These are phyloP conservation scores for Cronartium quercuum DNA, from an alignment of 1,284 basidiomycete genomes.

Conservation along the genomic window DNA sequence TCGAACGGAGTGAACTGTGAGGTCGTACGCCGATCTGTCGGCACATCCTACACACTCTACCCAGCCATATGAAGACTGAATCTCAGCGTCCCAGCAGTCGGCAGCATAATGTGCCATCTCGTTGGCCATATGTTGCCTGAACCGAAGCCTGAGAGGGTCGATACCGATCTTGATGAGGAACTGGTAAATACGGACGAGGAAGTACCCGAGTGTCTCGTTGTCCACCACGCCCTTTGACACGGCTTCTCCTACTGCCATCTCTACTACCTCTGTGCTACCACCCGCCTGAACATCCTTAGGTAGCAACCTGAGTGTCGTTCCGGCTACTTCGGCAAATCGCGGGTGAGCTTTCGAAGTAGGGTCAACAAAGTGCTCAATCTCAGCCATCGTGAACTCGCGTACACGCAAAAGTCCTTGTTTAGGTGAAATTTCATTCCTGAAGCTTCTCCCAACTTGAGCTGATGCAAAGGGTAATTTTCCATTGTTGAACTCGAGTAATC, in stretches of 20 bases:
- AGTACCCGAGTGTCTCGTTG: constrained; percentile 96
- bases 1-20: constrained; percentile 57
- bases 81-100: constrained; percentile 99
- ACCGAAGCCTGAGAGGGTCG: constrained; percentile 73
- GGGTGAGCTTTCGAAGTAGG: constrained; percentile 84
- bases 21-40: constrained; percentile 91
- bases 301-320: constrained; percentile 69
- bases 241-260: constrained; percentile 79
- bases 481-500: constrained; percentile 97
- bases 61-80: constrained; percentile 91
- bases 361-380: constrained; percentile 98
- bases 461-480: constrained; percentile 92
- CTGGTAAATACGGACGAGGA: constrained; percentile 82
- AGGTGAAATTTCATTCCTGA: constrained; percentile 98
- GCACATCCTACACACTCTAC: constrained; percentile 99
- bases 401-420: constrained; percentile 92
- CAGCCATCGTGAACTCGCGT: constrained; percentile 97
- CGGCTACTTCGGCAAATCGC: constrained; percentile 72
- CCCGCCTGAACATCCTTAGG: constrained; percentile 74
- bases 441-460: constrained; percentile 91
- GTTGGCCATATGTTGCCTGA: constrained; percentile 93
- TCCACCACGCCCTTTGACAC: constrained; percentile 78
- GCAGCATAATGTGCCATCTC: constrained; percentile 99
- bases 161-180: constrained; percentile 92
- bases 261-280: constrained; percentile 63